Conservation (phyloP, 2,329 filamentous ascomycete species). For the Calonectria pauciramosa region DNA sequence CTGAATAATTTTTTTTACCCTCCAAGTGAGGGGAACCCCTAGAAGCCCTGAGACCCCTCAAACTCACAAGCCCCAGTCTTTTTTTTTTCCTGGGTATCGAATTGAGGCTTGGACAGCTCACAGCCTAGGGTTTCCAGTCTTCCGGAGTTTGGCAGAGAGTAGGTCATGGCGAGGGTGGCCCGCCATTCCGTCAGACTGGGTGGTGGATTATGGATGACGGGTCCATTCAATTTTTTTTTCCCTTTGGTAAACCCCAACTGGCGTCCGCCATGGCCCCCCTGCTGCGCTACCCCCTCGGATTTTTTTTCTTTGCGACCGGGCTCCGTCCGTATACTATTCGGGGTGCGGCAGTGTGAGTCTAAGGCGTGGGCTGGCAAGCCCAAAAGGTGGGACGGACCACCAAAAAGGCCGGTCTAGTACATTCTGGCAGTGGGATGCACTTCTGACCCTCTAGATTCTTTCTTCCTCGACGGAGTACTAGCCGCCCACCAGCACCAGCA, state of each 20-base stretch:
- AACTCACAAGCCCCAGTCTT: background rate
- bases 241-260: constrained; percentile 7
- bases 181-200: constrained; percentile 32
- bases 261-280: constrained; percentile 9
- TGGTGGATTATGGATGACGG: constrained; percentile 25
- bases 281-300: constrained; percentile 13
- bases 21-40: constrained; percentile 14
- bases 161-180: background rate
- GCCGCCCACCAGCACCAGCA: constrained; percentile 3
- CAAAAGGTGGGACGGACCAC: constrained; percentile 35
- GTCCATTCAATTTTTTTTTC: constrained; percentile 22
- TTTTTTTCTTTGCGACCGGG: constrained; percentile 15
- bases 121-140: constrained; percentile 3
- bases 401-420: constrained; percentile 21
- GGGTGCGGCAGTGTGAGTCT: constrained; percentile 41
- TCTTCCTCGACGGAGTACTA: background rate
- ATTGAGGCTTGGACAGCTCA: constrained; percentile 37
- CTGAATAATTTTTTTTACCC: constrained; percentile 4
- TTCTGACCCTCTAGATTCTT: background rate
- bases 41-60: constrained; percentile 9
- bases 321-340: constrained; percentile 28
- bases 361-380: constrained; percentile 29
- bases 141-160: constrained; percentile 21
- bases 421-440: constrained; percentile 3
- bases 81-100: constrained; percentile 18